Percentiles rank a stretch among this genome's conserved stretches.
Evolutionary conservation across 2,329 filamentous ascomycete genomes (phyloP).

Genomic region (Cytospora chrysosperma): DNA sequence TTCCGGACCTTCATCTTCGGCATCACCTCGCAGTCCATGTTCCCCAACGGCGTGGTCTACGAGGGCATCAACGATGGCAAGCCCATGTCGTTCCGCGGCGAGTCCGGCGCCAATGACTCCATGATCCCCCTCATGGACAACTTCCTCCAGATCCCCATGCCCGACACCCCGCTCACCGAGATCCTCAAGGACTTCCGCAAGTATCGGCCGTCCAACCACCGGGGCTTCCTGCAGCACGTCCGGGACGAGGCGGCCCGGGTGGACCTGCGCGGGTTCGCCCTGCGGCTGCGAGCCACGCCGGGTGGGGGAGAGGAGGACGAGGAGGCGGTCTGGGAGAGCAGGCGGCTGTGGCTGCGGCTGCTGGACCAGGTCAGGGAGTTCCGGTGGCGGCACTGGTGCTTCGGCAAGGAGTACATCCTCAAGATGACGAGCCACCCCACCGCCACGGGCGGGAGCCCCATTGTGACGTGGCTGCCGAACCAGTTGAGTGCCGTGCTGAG

Average conservation of each 20-base stretch:
- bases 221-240: conserved; percentile 78
- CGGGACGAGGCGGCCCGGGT: conserved; percentile 47
- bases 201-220: conserved; percentile 86
- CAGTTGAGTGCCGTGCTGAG: conserved; percentile 73
- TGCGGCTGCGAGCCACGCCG: conserved; percentile 34
- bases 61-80: conserved; percentile 72
- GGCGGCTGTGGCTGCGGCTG: conserved; percentile 61
- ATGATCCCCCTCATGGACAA: conserved; percentile 92
- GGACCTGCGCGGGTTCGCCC: conserved; percentile 59
- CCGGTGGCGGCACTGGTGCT: conserved; percentile 83
- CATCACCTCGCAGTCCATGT: conserved; percentile 92
- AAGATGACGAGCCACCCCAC: conserved; percentile 75
- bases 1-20: conserved; percentile 98
- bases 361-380: conserved; percentile 79
- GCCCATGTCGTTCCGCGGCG: conserved; percentile 81
- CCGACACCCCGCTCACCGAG: conserved; percentile 80
- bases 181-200: conserved; percentile 86
- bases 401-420: conserved; percentile 80
- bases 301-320: conserved; percentile 29
- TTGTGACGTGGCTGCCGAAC: conserved; percentile 82
- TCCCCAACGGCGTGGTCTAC: conserved; percentile 87
- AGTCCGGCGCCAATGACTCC: conserved; percentile 90
- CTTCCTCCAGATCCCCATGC: conserved; percentile 83
- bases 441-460: conserved; percentile 77
- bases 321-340: conserved; percentile 52